Percentiles rank a stretch among this genome's conserved stretches.
These are phyloP conservation scores for Hericium erinaceus DNA, from an alignment of 768 basidiomycete genomes.

Conservation along the genomic window DNA sequence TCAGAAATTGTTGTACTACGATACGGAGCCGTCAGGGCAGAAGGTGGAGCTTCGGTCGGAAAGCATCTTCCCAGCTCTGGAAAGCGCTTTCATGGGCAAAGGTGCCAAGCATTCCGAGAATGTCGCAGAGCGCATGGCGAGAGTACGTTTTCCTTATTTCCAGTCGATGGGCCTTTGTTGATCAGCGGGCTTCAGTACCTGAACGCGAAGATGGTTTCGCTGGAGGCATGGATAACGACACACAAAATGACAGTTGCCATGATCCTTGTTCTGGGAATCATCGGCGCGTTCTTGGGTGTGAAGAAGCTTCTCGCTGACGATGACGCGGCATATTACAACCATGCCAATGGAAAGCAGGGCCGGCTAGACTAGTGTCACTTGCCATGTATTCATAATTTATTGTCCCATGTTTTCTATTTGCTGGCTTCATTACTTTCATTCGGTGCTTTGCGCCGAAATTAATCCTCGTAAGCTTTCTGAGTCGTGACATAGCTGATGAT, in stretches of 20 bases:
- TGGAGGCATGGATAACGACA: conserved; percentile 18
- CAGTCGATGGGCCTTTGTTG: background rate
- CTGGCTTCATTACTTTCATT: background rate
- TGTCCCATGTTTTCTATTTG: background rate
- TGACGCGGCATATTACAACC: background rate
- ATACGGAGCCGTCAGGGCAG: conserved; percentile 47
- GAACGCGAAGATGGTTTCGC: conserved; percentile 18
- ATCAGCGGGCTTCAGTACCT: conserved; percentile 18
- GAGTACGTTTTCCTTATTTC: conserved; percentile 34
- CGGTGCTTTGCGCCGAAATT: too few relatives aligned
- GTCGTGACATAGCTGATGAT: too few relatives aligned
- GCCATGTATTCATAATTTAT: background rate
- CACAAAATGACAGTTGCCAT: conserved; percentile 20
- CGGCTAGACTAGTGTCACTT: conserved; percentile 7
- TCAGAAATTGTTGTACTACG: conserved; percentile 70
- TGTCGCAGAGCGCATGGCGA: conserved; percentile 51
- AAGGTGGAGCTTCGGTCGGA: conserved; percentile 45
- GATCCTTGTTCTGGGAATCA: conserved; percentile 15
- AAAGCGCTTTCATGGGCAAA: conserved; percentile 47
- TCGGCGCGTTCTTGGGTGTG: conserved; percentile 14
- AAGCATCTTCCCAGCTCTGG: conserved; percentile 61
- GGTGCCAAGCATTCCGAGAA: conserved; percentile 60
- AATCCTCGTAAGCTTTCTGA: too few relatives aligned
- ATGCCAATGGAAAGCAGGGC: conserved; percentile 4
- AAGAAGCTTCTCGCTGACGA: conserved; percentile 17